Conservation (phyloP, 352 stramenopile species). For the Phytophthora kernoviae region DNA sequence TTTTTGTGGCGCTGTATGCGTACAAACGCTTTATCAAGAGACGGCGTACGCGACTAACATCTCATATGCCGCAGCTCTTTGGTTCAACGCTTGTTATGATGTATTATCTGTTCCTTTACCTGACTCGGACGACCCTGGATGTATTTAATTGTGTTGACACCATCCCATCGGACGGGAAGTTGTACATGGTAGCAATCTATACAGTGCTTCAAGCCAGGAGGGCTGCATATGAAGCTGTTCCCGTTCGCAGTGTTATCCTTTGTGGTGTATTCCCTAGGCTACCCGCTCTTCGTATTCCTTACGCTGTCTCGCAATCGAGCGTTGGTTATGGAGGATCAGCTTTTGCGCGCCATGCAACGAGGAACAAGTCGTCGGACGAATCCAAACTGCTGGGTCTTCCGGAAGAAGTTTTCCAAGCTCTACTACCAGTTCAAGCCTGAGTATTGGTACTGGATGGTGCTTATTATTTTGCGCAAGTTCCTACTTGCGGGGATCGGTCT, state of each 20-base stretch:
- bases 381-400: conserved; percentile 73
- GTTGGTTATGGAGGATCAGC: conserved; percentile 74
- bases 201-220: conserved; percentile 60
- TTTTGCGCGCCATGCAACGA: conserved; percentile 59
- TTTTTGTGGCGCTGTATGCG: conserved; percentile 58
- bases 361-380: conserved; percentile 66
- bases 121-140: conserved; percentile 75
- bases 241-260: conserved; percentile 67
- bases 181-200: conserved; percentile 80
- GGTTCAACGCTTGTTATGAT: conserved; percentile 80
- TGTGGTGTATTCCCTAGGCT: conserved; percentile 73
- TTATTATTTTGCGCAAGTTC: conserved; percentile 83
- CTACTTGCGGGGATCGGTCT: conserved; percentile 66
- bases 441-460: conserved; percentile 82
- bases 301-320: conserved; percentile 58
- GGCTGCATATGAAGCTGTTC: conserved; percentile 70
- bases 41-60: conserved; percentile 61
- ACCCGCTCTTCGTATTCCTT: conserved; percentile 71
- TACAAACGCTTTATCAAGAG: conserved; percentile 63
- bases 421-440: conserved; percentile 91
- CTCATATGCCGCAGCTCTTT: conserved; percentile 70
- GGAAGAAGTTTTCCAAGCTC: conserved; percentile 78
- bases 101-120: conserved; percentile 83
- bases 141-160: conserved; percentile 79
- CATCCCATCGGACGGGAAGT: conserved; percentile 64